Base-by-base conservation (phyloP, 345 rosid genomes). In the Ricinus communis region DNA sequence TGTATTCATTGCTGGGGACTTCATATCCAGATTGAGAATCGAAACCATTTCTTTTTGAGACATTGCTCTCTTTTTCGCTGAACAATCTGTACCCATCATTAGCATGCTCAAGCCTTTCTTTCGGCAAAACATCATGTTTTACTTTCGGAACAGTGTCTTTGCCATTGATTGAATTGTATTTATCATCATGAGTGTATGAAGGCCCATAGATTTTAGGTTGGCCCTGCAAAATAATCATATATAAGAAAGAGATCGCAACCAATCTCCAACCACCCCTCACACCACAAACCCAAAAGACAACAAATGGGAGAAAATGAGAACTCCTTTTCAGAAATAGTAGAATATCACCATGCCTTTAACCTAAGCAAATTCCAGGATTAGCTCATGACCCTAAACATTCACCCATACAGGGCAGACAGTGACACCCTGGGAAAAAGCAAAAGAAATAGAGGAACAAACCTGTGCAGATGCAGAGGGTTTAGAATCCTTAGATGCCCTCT, bases 161-260 rank as follows among this genome's bases (percentile, higher is more conserved):
- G 80, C 66, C 80, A 64, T 70, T 72, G 49, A 73, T 49, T 68
- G 79, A 41, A 62, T 74, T 84, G 77, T 71, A 70, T 55, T 80
- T 74, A 68, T 76, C 83, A 54, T 54, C 67, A 55, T 79, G 66
- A 63, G 46, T 64, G 50, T 71, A 74, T 38, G 52, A 65, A 68
- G 82, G 65, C 36, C 81, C 79, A 19, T 73, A 58, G 36, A 22
- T 65, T 82, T 74, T 84, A 2, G 77, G 81, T 30, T 71, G 81
- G 12, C 67, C 86, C 97, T 91, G 83, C 83, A 81, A 66, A 74
- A 66, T 31, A 80, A 70, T 67, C 25, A 73, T 53, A 62, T 8
- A 60, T 24, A 65, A 65, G 71, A 52, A 73, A 22, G 19, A 61
- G 18, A 62, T 69, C 21, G 65, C n/a, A 62, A 67, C 14, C 13